Evolutionary conservation across 306 rosid species (phyloP).

Genomic region (Acacia acuminata): DNA sequence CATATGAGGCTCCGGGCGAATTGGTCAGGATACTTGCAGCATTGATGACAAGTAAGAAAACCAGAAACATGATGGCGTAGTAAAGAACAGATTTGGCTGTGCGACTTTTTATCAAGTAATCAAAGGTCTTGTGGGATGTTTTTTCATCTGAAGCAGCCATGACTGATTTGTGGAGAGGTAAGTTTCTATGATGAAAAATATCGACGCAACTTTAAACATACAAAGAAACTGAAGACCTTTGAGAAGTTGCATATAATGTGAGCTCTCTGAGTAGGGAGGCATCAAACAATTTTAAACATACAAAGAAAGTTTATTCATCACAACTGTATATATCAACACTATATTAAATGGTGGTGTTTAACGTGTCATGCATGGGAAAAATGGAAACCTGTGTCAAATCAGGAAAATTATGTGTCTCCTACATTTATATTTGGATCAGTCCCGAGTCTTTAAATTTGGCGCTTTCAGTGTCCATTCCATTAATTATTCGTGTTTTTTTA

Average conservation of each 20-base stretch:
- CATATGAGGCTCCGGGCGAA: neutral
- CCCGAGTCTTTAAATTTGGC: neutral
- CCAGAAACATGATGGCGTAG: neutral
- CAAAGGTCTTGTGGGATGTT: neutral
- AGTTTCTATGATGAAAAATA: neutral
- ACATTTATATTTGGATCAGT: neutral
- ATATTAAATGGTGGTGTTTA: neutral
- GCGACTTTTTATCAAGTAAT: neutral
- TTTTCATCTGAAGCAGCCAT: slow-evolving; percentile 11
- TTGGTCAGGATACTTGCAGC: neutral
- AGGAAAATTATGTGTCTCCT: neutral
- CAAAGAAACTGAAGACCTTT: no score
- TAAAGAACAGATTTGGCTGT: neutral
- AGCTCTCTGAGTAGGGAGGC: neutral
- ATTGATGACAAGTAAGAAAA: neutral
- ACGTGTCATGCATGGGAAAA: neutral
- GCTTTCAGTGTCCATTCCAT: neutral
- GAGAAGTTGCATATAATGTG: neutral
- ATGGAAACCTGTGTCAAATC: neutral
- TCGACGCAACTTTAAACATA: neutral
- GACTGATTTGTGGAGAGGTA: neutral
- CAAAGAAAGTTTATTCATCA: neutral
- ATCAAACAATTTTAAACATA: neutral
- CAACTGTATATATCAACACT: neutral
- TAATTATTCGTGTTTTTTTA: neutral